phyloP scores from a whole-genome alignment of 305 asterid species.

The Solanum hybrid region DNA sequence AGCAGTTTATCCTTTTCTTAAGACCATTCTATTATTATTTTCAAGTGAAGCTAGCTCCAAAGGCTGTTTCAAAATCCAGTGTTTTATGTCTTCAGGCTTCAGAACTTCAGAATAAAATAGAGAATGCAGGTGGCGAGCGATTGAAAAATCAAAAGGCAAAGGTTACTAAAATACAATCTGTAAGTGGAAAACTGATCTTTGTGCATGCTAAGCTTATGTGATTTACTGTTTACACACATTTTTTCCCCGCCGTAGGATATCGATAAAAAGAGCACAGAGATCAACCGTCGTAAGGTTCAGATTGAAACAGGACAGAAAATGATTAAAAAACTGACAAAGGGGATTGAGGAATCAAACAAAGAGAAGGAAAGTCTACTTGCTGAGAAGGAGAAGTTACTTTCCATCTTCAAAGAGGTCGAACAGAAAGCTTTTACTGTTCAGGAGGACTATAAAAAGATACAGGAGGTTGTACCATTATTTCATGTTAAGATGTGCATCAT shows the following conservation, averaged over 20 bases:
- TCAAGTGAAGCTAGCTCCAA: not conserved
- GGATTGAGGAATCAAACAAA: constrained; percentile 67
- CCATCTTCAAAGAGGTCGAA: constrained; percentile 72
- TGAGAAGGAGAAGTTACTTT: constrained; percentile 48
- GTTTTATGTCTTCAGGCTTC: constrained; percentile 36
- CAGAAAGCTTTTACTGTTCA: constrained; percentile 75
- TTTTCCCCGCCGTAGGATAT: constrained; percentile 43
- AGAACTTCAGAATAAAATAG: constrained; percentile 83
- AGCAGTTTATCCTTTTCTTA: not conserved
- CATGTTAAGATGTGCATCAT: not conserved
- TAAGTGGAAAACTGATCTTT: constrained; percentile 30
- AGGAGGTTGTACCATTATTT: constrained; percentile 42
- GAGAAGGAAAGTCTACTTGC: constrained; percentile 57
- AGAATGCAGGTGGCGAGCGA: constrained; percentile 93
- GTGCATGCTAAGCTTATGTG: not conserved
- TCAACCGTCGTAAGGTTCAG: constrained; percentile 76
- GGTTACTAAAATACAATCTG: constrained; percentile 68
- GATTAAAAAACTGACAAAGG: constrained; percentile 62
- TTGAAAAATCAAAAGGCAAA: constrained; percentile 63
- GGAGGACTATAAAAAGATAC: constrained; percentile 68
- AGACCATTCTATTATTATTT: not conserved
- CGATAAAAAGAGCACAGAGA: constrained; percentile 68
- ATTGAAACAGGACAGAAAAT: constrained; percentile 78
- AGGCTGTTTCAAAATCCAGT: not conserved
- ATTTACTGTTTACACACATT: not conserved